These are phyloP conservation scores for Colletotrichum camelliae DNA, from an alignment of 2,329 filamentous ascomycete species.

Conservation along the genomic window DNA sequence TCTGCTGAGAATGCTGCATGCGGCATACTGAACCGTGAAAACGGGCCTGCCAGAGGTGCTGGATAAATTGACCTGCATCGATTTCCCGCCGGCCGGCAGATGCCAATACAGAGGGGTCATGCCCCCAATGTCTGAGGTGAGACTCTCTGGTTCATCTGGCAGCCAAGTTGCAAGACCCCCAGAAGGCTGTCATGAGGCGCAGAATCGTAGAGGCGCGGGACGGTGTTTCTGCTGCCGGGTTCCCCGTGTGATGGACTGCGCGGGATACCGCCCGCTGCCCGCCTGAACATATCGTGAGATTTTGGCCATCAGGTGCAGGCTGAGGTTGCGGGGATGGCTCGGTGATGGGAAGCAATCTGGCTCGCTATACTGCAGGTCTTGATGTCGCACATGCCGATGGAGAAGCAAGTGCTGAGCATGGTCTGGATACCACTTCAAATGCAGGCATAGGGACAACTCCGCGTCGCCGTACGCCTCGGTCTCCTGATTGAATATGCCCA, in stretches of 20 bases:
- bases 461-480: neutral
- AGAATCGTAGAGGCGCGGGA: neutral
- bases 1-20: conserved; percentile 19
- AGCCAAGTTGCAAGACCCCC: neutral
- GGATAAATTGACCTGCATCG: conserved; percentile 14
- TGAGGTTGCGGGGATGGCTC: neutral
- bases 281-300: conserved; percentile 3
- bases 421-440: neutral
- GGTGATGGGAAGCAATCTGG: neutral
- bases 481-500: neutral
- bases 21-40: neutral
- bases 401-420: neutral
- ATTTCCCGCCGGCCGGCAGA: conserved; percentile 9
- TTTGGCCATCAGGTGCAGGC: neutral
- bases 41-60: neutral
- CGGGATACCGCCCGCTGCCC: neutral
- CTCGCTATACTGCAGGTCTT: neutral
- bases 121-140: neutral
- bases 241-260: neutral
- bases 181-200: neutral
- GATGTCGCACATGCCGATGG: neutral
- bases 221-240: neutral
- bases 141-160: neutral
- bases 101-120: conserved; percentile 8
- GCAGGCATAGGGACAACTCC: neutral